Evolutionary conservation across 768 basidiomycete genomes (phyloP), one percentile per base, ranked within the genome.

Genomic region (Tulasnella sp.): DNA sequence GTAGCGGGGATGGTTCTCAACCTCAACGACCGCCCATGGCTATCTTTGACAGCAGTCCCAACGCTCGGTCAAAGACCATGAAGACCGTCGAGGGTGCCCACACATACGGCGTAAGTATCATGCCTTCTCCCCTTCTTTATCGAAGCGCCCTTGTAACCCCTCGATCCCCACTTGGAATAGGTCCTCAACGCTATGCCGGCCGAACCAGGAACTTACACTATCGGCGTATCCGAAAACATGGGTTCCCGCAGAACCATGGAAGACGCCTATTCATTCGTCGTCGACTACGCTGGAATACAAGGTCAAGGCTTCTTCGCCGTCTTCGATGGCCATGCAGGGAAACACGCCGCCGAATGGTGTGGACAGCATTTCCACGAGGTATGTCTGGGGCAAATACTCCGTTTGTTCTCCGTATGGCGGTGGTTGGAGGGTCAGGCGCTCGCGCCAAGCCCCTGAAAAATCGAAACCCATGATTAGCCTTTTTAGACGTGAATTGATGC

Each of bases 311-410:
- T 98, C 89, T 99, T 97, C 85, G 97, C 97, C 8, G 92, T 99
- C 72, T 99, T 99, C 84, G 98, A 99, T 83, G 98, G 98, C 3
- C 98, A 99, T 85, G 98, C 98, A 0, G 98, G 98, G 24, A 99
- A 97, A 85, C 95, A 98, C 84, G 97, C 97, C 46, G 98, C 98
- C 40, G 98, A 99, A 86, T 99, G 97, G 97, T 99, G 98, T 86
- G 98, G 98, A 64, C 89, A 90, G 83, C 92, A 99, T 85, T 99
- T 99, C 87, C 96, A 99, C 84, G 92, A 96, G 89, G 96, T 73
- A 20, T 34, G 77, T 69, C 20, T 54, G 2, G 74, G 40, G 40
- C 74, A 34, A n/a, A 54, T 9, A 5, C n/a, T 37, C 48, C 34
- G 34, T 28, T 81, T 46, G 12, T 46, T 46, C 46, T 46, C 80